These are phyloP conservation scores for Protea cynaroides DNA, from an alignment of 164 flowering plant species.

Conservation along the genomic window DNA sequence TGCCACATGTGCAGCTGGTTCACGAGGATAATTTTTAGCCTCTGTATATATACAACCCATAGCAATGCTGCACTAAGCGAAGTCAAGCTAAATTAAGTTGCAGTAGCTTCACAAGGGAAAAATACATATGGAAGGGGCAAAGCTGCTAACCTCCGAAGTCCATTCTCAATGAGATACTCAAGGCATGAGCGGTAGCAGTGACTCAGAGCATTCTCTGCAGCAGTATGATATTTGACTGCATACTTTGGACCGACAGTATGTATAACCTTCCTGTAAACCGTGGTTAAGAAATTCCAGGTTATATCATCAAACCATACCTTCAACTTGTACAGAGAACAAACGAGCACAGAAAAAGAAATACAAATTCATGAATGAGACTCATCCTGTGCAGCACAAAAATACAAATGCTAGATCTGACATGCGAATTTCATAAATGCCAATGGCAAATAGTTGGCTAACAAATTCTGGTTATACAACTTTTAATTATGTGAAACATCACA, in stretches of 20 bases:
- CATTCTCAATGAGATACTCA: slow-evolving; percentile 92
- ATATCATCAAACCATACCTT: neutral
- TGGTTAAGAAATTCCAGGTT: neutral
- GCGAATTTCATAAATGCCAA: too few species aligned
- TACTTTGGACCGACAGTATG: slow-evolving; percentile 99
- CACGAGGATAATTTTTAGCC: slow-evolving; percentile 95
- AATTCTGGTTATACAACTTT: too few species aligned
- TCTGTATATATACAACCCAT: slow-evolving; percentile 95
- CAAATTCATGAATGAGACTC: neutral
- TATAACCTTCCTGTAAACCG: slow-evolving; percentile 70
- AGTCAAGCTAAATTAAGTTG: slow-evolving; percentile 10
- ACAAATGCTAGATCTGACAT: neutral
- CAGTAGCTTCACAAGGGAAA: slow-evolving; percentile 6
- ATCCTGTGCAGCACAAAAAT: slow-evolving; percentile 2
- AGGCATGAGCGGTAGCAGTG: slow-evolving; percentile 98
- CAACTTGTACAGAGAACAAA: neutral
- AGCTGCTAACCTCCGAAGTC: slow-evolving; percentile 59
- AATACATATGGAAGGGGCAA: slow-evolving; percentile 4
- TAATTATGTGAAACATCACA: too few species aligned
- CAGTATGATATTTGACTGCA: slow-evolving; percentile 98
- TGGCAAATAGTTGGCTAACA: too few species aligned
- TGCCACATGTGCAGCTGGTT: slow-evolving; percentile 99
- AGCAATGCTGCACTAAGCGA: slow-evolving; percentile 75
- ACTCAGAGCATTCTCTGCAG: slow-evolving; percentile 98
- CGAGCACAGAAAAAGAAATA: neutral